phyloP scores from a whole-genome alignment of 192 early-diverging fungal genomes.

The Gryganskiella cystojenkinii region DNA sequence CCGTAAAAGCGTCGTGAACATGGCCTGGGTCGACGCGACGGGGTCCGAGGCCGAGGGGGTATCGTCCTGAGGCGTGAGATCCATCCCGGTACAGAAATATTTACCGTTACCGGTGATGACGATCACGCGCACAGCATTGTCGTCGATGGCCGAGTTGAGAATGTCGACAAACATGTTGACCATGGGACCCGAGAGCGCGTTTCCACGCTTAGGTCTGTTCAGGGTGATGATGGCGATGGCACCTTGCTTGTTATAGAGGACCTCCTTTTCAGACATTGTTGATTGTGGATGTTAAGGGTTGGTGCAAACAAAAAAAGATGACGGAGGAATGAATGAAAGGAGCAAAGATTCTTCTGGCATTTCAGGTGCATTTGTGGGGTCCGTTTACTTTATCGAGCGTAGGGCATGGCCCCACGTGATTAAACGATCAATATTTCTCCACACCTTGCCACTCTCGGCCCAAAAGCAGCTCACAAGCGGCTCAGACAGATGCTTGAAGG shows the following conservation, averaged over 20 bases:
- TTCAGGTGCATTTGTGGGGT: too few relatives aligned
- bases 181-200: constrained; percentile 63
- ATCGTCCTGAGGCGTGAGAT: constrained; percentile 54
- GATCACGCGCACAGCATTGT: constrained; percentile 61
- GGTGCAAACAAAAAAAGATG: background rate
- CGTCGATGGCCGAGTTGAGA: constrained; percentile 55
- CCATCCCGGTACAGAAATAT: constrained; percentile 75
- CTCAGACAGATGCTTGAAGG: too few relatives aligned
- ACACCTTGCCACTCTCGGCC: too few relatives aligned
- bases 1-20: constrained; percentile 57
- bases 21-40: constrained; percentile 45
- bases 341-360: too few relatives aligned
- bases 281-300: background rate
- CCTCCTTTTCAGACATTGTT: constrained; percentile 44
- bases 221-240: constrained; percentile 63
- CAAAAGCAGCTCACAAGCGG: too few relatives aligned
- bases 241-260: constrained; percentile 37
- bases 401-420: too few relatives aligned
- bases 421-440: too few relatives aligned
- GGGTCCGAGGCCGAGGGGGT: constrained; percentile 29
- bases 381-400: too few relatives aligned
- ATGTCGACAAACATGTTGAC: constrained; percentile 48
- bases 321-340: background rate
- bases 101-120: constrained; percentile 70
- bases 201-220: constrained; percentile 63